phyloP scores from a whole-genome alignment of 345 rosid species.

The Eucalyptus erythrocorys region DNA sequence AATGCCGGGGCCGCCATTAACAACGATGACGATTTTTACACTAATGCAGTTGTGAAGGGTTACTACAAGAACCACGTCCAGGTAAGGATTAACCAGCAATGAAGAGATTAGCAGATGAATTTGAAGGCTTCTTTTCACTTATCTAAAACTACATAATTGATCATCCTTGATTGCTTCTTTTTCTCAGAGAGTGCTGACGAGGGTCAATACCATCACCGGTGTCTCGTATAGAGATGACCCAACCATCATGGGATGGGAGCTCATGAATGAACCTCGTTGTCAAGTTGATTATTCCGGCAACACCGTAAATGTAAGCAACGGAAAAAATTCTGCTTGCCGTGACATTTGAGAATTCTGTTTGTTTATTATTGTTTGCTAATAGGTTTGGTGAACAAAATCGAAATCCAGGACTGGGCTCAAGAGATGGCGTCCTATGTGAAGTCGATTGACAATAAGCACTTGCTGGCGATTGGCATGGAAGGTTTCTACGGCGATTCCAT shows the following conservation, averaged over 20 bases:
- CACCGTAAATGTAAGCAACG: slow-evolving; percentile 7
- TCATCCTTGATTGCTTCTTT: neutral
- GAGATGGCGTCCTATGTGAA: slow-evolving; percentile 36
- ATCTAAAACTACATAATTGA: neutral
- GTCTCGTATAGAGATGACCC: slow-evolving; percentile 27
- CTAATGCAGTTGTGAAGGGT: slow-evolving; percentile 12
- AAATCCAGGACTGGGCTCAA: slow-evolving; percentile 19
- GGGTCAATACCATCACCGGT: slow-evolving; percentile 16
- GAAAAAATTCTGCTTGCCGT: neutral
- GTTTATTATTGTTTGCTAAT: neutral
- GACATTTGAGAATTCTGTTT: neutral
- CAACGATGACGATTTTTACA: slow-evolving; percentile 30
- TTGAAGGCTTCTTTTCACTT: too few species aligned
- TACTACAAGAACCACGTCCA: slow-evolving; percentile 27
- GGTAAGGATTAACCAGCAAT: neutral
- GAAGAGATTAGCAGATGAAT: neutral
- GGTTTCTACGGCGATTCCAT: slow-evolving; percentile 33
- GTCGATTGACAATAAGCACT: slow-evolving; percentile 29
- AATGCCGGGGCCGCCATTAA: slow-evolving; percentile 6
- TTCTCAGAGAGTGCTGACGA: slow-evolving; percentile 17
- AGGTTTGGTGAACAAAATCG: neutral
- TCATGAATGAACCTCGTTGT: slow-evolving; percentile 36
- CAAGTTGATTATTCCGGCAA: slow-evolving; percentile 17
- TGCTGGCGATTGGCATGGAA: slow-evolving; percentile 27
- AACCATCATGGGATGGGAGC: slow-evolving; percentile 42